These are phyloP conservation scores for Phytophthora ramorum DNA, from an alignment of 352 stramenopile genomes.

Conservation along the genomic window DNA sequence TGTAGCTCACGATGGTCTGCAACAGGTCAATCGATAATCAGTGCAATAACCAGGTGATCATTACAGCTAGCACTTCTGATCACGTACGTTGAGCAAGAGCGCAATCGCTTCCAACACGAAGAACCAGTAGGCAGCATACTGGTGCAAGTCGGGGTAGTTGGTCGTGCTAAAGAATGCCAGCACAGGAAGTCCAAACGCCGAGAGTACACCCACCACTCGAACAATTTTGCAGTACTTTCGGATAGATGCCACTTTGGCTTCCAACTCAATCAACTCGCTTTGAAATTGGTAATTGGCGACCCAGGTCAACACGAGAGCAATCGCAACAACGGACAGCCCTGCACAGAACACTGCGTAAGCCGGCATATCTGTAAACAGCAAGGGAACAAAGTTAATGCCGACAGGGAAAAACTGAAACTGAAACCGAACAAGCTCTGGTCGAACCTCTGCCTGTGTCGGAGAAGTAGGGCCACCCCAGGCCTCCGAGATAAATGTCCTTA, in stretches of 20 bases:
- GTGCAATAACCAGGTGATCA: background rate
- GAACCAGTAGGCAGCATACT: conserved; percentile 74
- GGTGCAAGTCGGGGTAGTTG: conserved; percentile 58
- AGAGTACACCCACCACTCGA: conserved; percentile 42
- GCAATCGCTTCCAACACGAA: conserved; percentile 71
- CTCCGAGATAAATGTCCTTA: conserved; percentile 50
- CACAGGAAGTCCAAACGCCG: conserved; percentile 47
- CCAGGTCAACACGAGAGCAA: conserved; percentile 52
- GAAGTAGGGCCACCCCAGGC: conserved; percentile 63
- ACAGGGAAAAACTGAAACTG: background rate
- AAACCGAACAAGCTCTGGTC: background rate
- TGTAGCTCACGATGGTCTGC: conserved; percentile 47
- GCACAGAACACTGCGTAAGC: conserved; percentile 50
- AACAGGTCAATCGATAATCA: background rate
- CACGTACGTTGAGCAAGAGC: conserved; percentile 62
- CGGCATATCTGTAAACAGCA: conserved; percentile 28
- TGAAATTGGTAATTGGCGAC: conserved; percentile 59
- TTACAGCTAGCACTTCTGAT: background rate
- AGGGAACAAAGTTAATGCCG: background rate
- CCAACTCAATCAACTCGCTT: conserved; percentile 27
- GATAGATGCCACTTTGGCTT: conserved; percentile 7
- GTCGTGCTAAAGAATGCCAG: conserved; percentile 71
- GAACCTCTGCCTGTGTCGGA: conserved; percentile 53
- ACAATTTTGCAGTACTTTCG: conserved; percentile 27
- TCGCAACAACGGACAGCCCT: conserved; percentile 35